phyloP scores from a whole-genome alignment of 2,329 filamentous ascomycete genomes.

The Colletotrichum cuscutae region DNA sequence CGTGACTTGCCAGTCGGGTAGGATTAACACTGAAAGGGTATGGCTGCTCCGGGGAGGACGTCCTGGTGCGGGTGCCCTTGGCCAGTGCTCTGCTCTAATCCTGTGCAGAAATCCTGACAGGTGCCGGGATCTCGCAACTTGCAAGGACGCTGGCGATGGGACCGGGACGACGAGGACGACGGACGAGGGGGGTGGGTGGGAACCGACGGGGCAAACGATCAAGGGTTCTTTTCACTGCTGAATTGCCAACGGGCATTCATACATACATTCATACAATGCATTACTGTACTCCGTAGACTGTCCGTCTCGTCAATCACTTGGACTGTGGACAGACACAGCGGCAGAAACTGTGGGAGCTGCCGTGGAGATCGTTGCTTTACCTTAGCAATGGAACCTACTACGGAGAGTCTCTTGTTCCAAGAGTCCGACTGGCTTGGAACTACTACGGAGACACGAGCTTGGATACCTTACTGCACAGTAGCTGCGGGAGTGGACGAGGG shows the following conservation, averaged over 20 bases:
- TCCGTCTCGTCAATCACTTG: neutral
- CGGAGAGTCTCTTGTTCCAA: neutral
- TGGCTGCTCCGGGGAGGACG: conserved; percentile 23
- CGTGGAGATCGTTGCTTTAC: neutral
- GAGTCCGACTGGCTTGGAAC: neutral
- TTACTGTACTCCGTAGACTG: no score
- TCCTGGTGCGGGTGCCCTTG: conserved; percentile 29
- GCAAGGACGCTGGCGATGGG: conserved; percentile 4
- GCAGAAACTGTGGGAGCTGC: neutral
- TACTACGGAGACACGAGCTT: neutral
- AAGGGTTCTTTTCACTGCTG: neutral
- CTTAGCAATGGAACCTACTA: neutral
- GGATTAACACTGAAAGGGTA: conserved; percentile 33
- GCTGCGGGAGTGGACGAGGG: neutral
- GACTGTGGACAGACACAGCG: neutral
- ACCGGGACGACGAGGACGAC: conserved; percentile 5
- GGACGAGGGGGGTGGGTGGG: neutral
- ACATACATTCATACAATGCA: no score
- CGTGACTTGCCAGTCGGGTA: conserved; percentile 17
- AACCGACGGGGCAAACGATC: conserved; percentile 3
- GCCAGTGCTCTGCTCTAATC: conserved; percentile 22
- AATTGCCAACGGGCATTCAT: neutral
- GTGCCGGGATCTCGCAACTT: conserved; percentile 16
- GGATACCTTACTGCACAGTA: neutral
- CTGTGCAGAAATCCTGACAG: conserved; percentile 27